Conservation (phyloP, 2,329 filamentous ascomycete genomes). For the Ustulina deusta region DNA sequence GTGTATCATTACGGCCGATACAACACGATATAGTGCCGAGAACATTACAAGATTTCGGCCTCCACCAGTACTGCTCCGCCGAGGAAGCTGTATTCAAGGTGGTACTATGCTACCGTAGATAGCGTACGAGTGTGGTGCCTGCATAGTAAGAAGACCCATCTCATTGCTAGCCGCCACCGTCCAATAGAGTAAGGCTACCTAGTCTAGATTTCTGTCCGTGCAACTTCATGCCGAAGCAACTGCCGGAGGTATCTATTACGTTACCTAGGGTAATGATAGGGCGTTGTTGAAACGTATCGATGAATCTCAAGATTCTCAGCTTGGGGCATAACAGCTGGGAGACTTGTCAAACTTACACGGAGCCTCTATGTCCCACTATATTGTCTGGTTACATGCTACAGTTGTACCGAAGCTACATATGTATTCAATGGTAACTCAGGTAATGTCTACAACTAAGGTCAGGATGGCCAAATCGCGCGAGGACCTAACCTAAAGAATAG, state of each 20-base stretch:
- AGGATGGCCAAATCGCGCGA: not conserved
- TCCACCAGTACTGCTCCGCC: not conserved
- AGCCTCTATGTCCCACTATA: not conserved
- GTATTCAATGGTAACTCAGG: conserved; percentile 4
- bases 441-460: not conserved
- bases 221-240: conserved; percentile 8
- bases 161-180: conserved; percentile 5
- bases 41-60: not conserved
- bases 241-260: not conserved
- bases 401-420: not conserved
- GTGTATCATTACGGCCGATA: not conserved
- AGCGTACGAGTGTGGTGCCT: no score
- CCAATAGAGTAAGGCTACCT: not conserved
- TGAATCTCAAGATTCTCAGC: not conserved
- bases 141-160: not conserved
- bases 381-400: not conserved
- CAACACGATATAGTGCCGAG: not conserved
- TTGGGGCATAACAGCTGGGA: not conserved
- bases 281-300: not conserved
- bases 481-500: not conserved
- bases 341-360: not conserved
- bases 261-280: not conserved
- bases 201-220: not conserved
- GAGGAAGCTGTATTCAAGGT: not conserved
- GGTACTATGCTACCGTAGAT: no score